phyloP scores from a whole-genome alignment of 805 yeast species.

The Teunomyces lycoperdinae region DNA sequence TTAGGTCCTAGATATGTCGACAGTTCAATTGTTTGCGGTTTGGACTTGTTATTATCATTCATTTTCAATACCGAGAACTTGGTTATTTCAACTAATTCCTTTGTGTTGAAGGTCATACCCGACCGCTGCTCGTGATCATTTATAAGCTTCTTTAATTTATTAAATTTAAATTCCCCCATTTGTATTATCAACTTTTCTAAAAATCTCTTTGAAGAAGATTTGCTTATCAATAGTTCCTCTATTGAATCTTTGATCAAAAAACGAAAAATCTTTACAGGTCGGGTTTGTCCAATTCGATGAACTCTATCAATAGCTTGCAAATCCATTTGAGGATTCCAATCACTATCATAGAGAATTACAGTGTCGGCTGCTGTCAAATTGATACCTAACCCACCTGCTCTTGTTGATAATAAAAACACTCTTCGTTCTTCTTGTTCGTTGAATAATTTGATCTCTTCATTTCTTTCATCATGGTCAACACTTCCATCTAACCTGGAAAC shows the following conservation, averaged over 20 bases:
- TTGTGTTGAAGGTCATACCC: constrained; percentile 10
- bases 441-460: constrained; percentile 58
- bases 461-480: constrained; percentile 62
- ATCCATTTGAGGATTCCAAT: constrained; percentile 98
- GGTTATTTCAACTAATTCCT: constrained; percentile 9
- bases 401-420: constrained; percentile 77
- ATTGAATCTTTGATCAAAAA: constrained; percentile 74
- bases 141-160: constrained; percentile 21
- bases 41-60: constrained; percentile 4
- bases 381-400: constrained; percentile 95
- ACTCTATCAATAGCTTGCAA: constrained; percentile 95
- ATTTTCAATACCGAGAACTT: neutral
- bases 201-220: constrained; percentile 76
- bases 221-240: constrained; percentile 76
- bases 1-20: neutral
- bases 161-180: constrained; percentile 38
- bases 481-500: constrained; percentile 76
- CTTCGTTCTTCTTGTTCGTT: constrained; percentile 18
- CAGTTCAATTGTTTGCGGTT: neutral
- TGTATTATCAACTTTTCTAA: constrained; percentile 67
- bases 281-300: constrained; percentile 87
- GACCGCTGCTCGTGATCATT: constrained; percentile 9
- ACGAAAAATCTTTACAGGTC: constrained; percentile 80
- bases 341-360: constrained; percentile 86
- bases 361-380: constrained; percentile 86